phyloP scores from a whole-genome alignment of 805 yeast species.

The Myxozyma monticola region DNA sequence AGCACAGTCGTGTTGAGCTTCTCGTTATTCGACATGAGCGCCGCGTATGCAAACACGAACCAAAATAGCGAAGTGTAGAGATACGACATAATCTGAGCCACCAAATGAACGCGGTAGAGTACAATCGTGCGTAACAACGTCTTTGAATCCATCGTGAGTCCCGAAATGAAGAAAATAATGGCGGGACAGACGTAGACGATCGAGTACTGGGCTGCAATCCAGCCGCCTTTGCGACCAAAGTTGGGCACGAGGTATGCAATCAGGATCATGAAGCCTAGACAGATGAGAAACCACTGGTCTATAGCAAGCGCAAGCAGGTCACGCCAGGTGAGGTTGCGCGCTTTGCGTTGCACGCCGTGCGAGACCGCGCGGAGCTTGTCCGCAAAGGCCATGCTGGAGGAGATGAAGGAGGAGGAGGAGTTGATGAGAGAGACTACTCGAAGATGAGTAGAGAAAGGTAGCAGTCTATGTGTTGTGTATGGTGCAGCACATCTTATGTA shows the following conservation, averaged over 20 bases:
- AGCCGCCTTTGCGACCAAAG: conserved; percentile 81
- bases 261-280: conserved; percentile 69
- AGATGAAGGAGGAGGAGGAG: too few relatives aligned
- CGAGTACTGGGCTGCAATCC: conserved; percentile 69
- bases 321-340: too few relatives aligned
- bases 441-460: too few relatives aligned
- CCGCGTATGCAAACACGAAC: conserved; percentile 70
- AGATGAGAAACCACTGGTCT: conserved; percentile 69
- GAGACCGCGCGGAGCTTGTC: too few relatives aligned
- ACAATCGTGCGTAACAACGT: conserved; percentile 60
- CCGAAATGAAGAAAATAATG: conserved; percentile 76
- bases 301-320: conserved; percentile 14
- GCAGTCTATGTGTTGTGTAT: too few relatives aligned
- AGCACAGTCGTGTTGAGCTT: conserved; percentile 72
- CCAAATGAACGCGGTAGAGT: conserved; percentile 79
- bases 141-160: conserved; percentile 70
- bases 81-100: conserved; percentile 58
- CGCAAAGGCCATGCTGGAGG: too few relatives aligned
- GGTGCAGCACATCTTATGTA: too few relatives aligned
- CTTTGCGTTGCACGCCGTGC: too few relatives aligned
- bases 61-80: conserved; percentile 67
- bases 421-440: too few relatives aligned
- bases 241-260: conserved; percentile 77
- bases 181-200: conserved; percentile 91
- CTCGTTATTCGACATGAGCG: conserved; percentile 55